phyloP scores from a whole-genome alignment of 2,329 filamentous ascomycete genomes.

The Talaromyces sp. region DNA sequence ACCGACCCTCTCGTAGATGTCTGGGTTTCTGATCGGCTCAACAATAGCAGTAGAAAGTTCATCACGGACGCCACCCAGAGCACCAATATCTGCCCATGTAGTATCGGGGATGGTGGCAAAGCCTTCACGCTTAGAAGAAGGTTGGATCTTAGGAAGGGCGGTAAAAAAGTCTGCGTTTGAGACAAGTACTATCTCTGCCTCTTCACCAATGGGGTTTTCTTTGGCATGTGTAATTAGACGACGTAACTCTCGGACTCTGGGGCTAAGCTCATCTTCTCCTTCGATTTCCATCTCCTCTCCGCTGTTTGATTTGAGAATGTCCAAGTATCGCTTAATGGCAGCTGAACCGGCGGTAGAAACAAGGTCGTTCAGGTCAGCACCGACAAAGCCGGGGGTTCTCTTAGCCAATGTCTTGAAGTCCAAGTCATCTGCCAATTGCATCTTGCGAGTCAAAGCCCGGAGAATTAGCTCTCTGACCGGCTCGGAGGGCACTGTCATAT shows the following conservation, averaged over 20 bases:
- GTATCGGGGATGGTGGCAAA: constrained; percentile 93
- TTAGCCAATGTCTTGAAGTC: constrained; percentile 76
- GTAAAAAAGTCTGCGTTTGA: constrained; percentile 70
- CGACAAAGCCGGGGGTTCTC: constrained; percentile 88
- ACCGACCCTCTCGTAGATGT: constrained; percentile 74
- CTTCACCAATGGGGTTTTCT: constrained; percentile 54
- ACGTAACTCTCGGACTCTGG: constrained; percentile 50
- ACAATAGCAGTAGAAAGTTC: constrained; percentile 86
- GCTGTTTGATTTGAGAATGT: constrained; percentile 53
- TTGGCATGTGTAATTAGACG: constrained; percentile 59
- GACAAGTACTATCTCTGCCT: constrained; percentile 59
- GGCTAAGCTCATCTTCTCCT: constrained; percentile 35
- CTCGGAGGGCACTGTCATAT: constrained; percentile 84
- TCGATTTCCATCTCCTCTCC: constrained; percentile 59
- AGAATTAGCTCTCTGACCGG: constrained; percentile 77
- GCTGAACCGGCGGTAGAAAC: constrained; percentile 67
- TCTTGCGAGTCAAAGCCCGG: constrained; percentile 68
- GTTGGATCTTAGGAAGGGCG: constrained; percentile 74
- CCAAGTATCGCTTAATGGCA: constrained; percentile 64
- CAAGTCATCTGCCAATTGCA: constrained; percentile 68
- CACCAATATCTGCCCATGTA: constrained; percentile 91
- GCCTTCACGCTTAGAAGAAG: constrained; percentile 86
- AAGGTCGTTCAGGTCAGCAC: constrained; percentile 78
- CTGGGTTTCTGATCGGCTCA: constrained; percentile 81
- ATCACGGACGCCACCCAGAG: constrained; percentile 74